These are phyloP conservation scores for Ustilago crameri DNA, from an alignment of 1,284 basidiomycete species.

Conservation along the genomic window DNA sequence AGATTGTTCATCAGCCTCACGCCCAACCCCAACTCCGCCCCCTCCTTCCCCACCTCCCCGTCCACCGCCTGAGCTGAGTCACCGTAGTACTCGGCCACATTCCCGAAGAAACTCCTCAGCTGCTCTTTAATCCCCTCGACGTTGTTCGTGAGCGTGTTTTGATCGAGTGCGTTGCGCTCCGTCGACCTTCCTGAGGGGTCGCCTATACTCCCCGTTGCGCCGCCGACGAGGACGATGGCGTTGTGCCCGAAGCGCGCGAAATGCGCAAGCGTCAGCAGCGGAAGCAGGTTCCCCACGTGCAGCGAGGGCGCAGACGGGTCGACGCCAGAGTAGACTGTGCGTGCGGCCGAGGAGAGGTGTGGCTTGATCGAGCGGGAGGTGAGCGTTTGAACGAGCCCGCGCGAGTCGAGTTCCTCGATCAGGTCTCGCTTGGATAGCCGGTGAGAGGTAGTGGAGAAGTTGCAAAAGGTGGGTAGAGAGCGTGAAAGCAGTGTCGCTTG, in stretches of 20 bases:
- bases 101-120: conserved; percentile 78
- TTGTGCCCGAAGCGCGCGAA: conserved; percentile 86
- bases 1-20: conserved; percentile 77
- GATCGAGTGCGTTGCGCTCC: conserved; percentile 80
- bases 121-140: conserved; percentile 76
- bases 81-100: conserved; percentile 74
- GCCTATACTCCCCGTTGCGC: conserved; percentile 94
- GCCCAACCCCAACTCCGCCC: conserved; percentile 22
- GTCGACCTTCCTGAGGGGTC: conserved; percentile 90
- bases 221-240: conserved; percentile 74
- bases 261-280: conserved; percentile 85
- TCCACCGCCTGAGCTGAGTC: neutral
- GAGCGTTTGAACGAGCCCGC: conserved; percentile 43
- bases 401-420: conserved; percentile 35
- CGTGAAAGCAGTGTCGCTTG: too few species aligned
- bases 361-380: conserved; percentile 46
- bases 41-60: neutral
- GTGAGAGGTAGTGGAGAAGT: neutral
- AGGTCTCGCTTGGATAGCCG: conserved; percentile 4
- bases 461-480: too few species aligned
- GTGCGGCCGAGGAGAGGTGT: conserved; percentile 19
- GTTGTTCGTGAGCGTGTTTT: conserved; percentile 76
- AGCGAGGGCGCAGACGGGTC: conserved; percentile 90
- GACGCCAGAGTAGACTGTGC: conserved; percentile 84
- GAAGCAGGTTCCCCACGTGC: conserved; percentile 92